Conservation (phyloP, 306 rosid genomes). For the Acacia crassicarpa region DNA sequence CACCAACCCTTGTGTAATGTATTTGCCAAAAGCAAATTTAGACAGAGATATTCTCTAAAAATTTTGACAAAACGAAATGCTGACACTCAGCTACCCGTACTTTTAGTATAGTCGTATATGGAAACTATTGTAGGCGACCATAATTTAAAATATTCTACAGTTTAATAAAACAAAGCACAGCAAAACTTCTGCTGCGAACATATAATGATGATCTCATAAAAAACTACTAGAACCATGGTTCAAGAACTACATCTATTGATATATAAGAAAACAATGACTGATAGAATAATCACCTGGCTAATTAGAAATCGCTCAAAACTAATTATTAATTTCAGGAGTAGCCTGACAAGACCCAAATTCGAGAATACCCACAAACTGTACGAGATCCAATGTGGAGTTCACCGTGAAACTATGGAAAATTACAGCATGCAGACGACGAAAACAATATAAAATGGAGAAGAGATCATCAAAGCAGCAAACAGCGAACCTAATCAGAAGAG, state of each 20-base stretch:
- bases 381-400: constrained; percentile 19
- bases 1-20: background rate
- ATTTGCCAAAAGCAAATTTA: constrained; percentile 2
- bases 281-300: constrained; percentile 1
- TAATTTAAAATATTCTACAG: background rate
- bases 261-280: background rate
- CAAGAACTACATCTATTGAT: background rate
- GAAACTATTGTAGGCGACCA: background rate
- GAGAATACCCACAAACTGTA: background rate
- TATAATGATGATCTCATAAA: background rate
- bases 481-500: constrained; percentile 43
- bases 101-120: background rate
- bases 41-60: background rate
- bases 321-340: background rate
- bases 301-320: background rate
- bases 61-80: constrained; percentile 15
- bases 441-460: constrained; percentile 6
- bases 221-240: background rate
- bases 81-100: background rate
- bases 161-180: background rate
- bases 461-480: background rate
- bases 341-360: constrained; percentile 11
- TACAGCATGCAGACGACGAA: constrained; percentile 5
- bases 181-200: background rate
- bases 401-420: background rate